Conservation (phyloP, 345 rosid species). For the Gossypium arboreum region DNA sequence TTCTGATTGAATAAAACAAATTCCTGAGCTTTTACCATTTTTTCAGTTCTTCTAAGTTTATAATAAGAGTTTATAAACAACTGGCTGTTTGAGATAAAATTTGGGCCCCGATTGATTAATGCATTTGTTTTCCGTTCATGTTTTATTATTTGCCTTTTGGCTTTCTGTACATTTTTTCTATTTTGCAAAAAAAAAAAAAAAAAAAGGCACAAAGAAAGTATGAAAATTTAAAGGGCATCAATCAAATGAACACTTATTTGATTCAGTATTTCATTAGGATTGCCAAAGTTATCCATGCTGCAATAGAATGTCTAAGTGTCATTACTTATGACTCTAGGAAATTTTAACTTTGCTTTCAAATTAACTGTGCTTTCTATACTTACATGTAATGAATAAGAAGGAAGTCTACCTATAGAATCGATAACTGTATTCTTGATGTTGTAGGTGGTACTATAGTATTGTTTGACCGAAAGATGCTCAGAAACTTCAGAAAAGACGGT, state of each 20-base stretch:
- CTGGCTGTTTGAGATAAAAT: not conserved
- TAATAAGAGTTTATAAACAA: not conserved
- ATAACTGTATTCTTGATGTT: conserved; percentile 19
- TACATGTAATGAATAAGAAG: not conserved
- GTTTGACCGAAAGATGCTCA: conserved; percentile 92
- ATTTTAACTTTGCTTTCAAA: conserved; percentile 3
- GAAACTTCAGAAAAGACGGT: conserved; percentile 97
- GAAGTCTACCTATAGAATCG: not conserved
- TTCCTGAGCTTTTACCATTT: not conserved
- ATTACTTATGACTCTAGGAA: not conserved
- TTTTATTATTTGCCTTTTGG: not conserved
- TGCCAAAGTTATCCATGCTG: not conserved
- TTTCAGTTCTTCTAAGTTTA: conserved; percentile 2
- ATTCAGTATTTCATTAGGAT: not conserved
- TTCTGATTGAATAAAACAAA: not conserved
- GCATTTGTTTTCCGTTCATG: not conserved
- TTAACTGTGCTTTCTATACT: not conserved
- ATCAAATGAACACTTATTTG: not conserved
- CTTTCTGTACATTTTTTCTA: too few species aligned
- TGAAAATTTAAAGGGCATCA: not conserved
- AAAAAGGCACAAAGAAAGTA: not conserved
- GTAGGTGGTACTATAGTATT: conserved; percentile 77
- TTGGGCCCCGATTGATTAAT: not conserved
- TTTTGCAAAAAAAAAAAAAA: too few species aligned
- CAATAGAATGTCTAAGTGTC: not conserved